Conservation (phyloP, 371 early-diverging fungal species). For the Apophysomyces sp. region DNA sequence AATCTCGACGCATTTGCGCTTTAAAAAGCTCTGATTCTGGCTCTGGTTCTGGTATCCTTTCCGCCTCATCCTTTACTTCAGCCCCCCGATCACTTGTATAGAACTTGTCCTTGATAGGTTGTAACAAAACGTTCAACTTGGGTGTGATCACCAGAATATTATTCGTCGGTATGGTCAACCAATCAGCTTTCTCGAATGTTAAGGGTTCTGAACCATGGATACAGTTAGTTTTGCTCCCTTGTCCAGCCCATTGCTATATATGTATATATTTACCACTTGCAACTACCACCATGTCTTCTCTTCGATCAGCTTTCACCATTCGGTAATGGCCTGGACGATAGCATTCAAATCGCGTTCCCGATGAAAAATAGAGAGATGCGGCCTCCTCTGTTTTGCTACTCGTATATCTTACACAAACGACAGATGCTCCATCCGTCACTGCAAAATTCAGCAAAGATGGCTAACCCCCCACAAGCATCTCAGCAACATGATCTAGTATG, state of each 20-base stretch:
- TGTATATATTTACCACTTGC: slow-evolving; percentile 78
- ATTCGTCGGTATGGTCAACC: slow-evolving; percentile 82
- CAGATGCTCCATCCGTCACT: slow-evolving; percentile 81
- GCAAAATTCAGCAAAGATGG: slow-evolving; percentile 83
- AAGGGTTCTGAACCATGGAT: slow-evolving; percentile 61
- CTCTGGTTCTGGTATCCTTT: slow-evolving; percentile 50
- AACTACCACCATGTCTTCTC: slow-evolving; percentile 83
- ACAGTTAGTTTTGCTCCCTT: background rate
- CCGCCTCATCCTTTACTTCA: slow-evolving; percentile 33
- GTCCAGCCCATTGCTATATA: no score
- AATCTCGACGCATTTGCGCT: slow-evolving; percentile 11
- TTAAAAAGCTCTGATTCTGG: slow-evolving; percentile 40
- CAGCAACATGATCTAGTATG: background rate
- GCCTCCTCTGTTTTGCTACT: slow-evolving; percentile 67
- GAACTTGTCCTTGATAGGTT: slow-evolving; percentile 75
- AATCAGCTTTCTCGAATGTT: slow-evolving; percentile 83
- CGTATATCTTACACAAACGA: slow-evolving; percentile 82
- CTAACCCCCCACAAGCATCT: slow-evolving; percentile 11
- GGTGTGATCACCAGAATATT: slow-evolving; percentile 76
- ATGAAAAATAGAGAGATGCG: slow-evolving; percentile 82
- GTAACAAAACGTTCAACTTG: slow-evolving; percentile 72
- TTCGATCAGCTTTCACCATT: slow-evolving; percentile 80
- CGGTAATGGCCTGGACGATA: slow-evolving; percentile 67
- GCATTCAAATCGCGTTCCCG: slow-evolving; percentile 63
- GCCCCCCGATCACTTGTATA: slow-evolving; percentile 48